These are phyloP conservation scores for Tetragonia tetragonoides DNA, from an alignment of 148 eudicot species.

Conservation along the genomic window DNA sequence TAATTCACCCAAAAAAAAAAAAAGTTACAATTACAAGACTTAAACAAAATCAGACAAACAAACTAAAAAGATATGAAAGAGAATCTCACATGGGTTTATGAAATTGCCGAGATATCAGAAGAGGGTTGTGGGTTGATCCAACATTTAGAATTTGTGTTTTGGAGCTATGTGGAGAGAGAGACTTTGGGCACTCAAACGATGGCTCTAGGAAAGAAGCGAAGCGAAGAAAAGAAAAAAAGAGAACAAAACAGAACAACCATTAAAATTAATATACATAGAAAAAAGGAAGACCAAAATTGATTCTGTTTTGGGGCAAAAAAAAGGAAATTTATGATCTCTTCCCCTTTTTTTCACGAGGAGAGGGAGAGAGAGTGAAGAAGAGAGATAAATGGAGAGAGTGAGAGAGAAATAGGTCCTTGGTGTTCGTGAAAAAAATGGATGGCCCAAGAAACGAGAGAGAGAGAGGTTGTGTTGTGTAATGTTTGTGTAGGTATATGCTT, in stretches of 20 bases:
- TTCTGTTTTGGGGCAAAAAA: slow-evolving; percentile 20
- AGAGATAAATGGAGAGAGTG: slow-evolving; percentile 18
- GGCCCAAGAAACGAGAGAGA: slow-evolving; percentile 47
- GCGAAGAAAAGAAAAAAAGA: slow-evolving; percentile 19
- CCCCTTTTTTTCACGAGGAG: slow-evolving; percentile 1
- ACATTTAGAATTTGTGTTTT: slow-evolving; percentile 15
- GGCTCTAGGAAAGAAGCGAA: slow-evolving; percentile 13
- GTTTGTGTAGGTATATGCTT: neutral
- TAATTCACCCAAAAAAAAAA: neutral
- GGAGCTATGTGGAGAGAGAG: slow-evolving; percentile 7
- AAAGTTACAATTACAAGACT: neutral
- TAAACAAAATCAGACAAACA: neutral
- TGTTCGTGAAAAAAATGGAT: slow-evolving; percentile 38
- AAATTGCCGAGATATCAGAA: slow-evolving; percentile 22
- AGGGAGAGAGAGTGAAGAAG: slow-evolving; percentile 10
- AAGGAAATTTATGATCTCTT: slow-evolving; percentile 21
- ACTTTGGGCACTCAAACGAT: neutral
- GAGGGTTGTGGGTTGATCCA: slow-evolving; percentile 27
- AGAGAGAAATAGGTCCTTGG: slow-evolving; percentile 27
- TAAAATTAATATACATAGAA: neutral
- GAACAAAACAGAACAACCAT: neutral
- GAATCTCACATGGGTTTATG: slow-evolving; percentile 36
- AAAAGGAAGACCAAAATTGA: slow-evolving; percentile 8
- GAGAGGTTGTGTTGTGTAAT: slow-evolving; percentile 8
- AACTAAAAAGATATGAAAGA: slow-evolving; percentile 3